Base-by-base conservation (phyloP, 495 filamentous ascomycete species). In the Margaritispora aquatica region DNA sequence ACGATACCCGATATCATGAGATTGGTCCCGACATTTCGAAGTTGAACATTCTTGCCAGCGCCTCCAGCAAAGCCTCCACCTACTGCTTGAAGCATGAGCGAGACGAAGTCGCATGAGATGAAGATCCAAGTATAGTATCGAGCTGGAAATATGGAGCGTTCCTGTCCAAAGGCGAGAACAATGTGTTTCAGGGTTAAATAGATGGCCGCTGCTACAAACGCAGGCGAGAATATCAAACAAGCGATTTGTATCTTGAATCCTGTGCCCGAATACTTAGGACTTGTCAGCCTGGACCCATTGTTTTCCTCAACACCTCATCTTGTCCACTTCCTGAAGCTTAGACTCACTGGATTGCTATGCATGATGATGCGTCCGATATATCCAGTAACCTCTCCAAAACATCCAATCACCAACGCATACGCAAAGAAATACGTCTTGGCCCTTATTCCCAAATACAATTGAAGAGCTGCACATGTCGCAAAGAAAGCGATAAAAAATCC, bases 1-100 rank as follows among this genome's bases (percentile, higher is more conserved):
- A 80, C 75, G 60, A 91, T 87, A 66, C 88, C 87, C 10, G 85
- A 79, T 51, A 91, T 84, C 65, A 88, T 88, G 55, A 86, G 80
- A 63, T 86, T 68, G 69, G 88, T 84, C 19, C 84, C 84, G 26
- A 63, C 61, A 26, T 69, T 56, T 20, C 74, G 66, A 20, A 67
- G 58, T 11, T 63, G 51, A 60, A 75, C 59, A 50, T 74, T 70
- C 51, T 72, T 62, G 15, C 69, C 72, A 5, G 77, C 80, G 24
- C 69, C 68, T 2, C 80, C 80, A 7, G 85, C 85, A 51, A 87
- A 75, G 26, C 77, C 80, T 55, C 85, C 86, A 50, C 86, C 86
- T 11, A 82, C 77, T 47, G 80, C 85, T 68, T 89, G 86, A 26
- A 88, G 67, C 20, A 82, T 51, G 20, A 89, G 72, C 54, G 83